Base-by-base conservation (phyloP, 2,329 filamentous ascomycete species). In the Metarhizium rileyi region DNA sequence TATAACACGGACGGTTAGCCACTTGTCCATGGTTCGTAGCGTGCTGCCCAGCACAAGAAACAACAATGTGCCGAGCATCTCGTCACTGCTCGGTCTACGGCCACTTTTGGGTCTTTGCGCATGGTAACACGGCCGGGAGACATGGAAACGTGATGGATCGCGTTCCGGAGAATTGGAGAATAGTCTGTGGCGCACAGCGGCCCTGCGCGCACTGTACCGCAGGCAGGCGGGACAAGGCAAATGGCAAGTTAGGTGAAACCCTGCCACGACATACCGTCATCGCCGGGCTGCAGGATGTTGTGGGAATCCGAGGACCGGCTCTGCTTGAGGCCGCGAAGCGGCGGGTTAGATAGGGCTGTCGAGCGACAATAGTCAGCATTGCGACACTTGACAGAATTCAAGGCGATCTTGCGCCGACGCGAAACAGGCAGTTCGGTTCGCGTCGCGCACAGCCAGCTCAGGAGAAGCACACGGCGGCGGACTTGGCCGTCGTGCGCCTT, bases 251-350 rank as follows among this genome's bases (percentile, higher is more conserved):
- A 61, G 58, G 62, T 57, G 59, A 62, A 52, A 56, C 54, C 30
- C 56, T 50, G 58, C 57, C 62, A 66, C 62, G 62, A 83, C 85
- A 72, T 85, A 90, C 87, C 82, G 76, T 86, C 81, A 72, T 86
- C 78, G 73, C 81, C 83, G 65, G 80, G 56, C 54, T 60, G 59
- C 52, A 57, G 55, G 53, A 56, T 77, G 66, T 74, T 76, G 69
- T 82, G 80, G 52, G 66, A 71, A 60, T 86, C 80, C 60, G 86
- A 85, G 57, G 88, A 90, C 56, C 86, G 83, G 74, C 81, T 86
- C 67, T 88, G 80, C 74, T 94, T 94, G 60, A 84, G 72, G 59
- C 86, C 86, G 66, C 87, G 83, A 57, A 83, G 62, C 69, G 64
- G 71, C 74, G 67, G 72, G 59, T 69, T 69, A 66, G 69, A 72